Evolutionary conservation across 1,139 yeast species (phyloP), one percentile per base, ranked within the genome.

Genomic region (Zhuliangozyma parablackwelliae): DNA sequence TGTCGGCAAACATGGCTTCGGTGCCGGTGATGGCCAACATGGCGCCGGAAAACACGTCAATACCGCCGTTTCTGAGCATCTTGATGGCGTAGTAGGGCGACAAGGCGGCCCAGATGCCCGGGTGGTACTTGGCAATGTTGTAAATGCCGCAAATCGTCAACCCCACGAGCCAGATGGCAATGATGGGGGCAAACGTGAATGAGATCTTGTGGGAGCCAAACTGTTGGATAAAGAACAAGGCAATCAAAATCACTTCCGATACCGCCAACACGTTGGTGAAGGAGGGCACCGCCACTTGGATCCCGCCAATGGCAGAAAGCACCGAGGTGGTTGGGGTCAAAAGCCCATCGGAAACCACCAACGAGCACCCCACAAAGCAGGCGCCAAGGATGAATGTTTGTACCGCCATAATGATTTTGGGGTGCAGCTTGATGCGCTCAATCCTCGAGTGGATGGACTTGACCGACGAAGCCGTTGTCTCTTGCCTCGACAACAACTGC

Each of bases 1-100:
- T 61, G 53, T 78, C 82, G 5, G 82, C 80, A 57, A 78, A 78
- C 78, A 78, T 71, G 5, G 82, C 82, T 47, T 78, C 84, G 3
- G 75, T 63, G 30, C 84, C 84, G 0, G 84, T 77, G 21, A 78
- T 61, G 1, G 80, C 62, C 39, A 78, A 65, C 72, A 77, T 70
- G 2, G 75, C 73, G 5, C 76, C 72, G 8, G 75, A 65, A 31
- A 78, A 57, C 2, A 66, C 63, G 45, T 72, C 75, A 28, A 75
- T 57, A 3, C 69, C 69, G 3, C 69, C 66, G 8, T 48, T 44
- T 33, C 54, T 56, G 43, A 78, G 56, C 27, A 69, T 63, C 13
- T 59, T 46, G 35, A 75, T 62, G 2, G 82, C 83, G 47, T 70
- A 70, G 35, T 57, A 56, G 2, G 84, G 83, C 27, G 72, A 72